Evolutionary conservation across 345 rosid genomes (phyloP).

Genomic region (Hypericum perforatum): DNA sequence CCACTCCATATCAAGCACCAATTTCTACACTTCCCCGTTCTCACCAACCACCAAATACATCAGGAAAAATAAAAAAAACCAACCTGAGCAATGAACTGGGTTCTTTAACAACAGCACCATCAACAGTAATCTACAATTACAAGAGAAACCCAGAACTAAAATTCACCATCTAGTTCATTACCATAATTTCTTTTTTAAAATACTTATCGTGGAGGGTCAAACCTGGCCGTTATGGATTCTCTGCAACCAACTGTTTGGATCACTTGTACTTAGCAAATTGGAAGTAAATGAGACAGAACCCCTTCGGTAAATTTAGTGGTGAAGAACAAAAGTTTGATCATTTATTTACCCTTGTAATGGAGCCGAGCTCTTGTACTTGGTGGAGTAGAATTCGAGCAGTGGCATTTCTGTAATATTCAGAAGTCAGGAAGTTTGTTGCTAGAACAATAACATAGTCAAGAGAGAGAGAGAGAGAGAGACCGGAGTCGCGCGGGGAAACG

Average conservation of each 20-base stretch:
- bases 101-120: slow-evolving; percentile 48
- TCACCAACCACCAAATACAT: background rate
- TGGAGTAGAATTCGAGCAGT: slow-evolving; percentile 54
- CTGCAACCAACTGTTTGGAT: slow-evolving; percentile 65
- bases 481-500: slow-evolving; percentile 44
- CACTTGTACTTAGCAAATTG: slow-evolving; percentile 1
- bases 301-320: background rate
- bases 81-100: slow-evolving; percentile 50
- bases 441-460: background rate
- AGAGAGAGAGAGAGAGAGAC: slow-evolving; percentile 17
- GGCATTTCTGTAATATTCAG: slow-evolving; percentile 25
- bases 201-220: slow-evolving; percentile 1
- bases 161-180: background rate
- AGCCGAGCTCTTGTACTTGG: slow-evolving; percentile 59
- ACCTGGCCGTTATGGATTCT: slow-evolving; percentile 82
- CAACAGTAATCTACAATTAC: slow-evolving; percentile 48
- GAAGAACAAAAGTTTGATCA: background rate
- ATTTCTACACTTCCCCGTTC: background rate
- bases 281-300: background rate
- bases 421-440: too few species aligned
- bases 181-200: background rate
- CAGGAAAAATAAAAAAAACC: background rate
- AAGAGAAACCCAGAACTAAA: slow-evolving; percentile 2
- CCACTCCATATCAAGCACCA: background rate
- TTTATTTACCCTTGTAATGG: slow-evolving; percentile 61